Evolutionary conservation across 2,329 filamentous ascomycete species (phyloP).

Genomic region (Ascochyta rabiei): DNA sequence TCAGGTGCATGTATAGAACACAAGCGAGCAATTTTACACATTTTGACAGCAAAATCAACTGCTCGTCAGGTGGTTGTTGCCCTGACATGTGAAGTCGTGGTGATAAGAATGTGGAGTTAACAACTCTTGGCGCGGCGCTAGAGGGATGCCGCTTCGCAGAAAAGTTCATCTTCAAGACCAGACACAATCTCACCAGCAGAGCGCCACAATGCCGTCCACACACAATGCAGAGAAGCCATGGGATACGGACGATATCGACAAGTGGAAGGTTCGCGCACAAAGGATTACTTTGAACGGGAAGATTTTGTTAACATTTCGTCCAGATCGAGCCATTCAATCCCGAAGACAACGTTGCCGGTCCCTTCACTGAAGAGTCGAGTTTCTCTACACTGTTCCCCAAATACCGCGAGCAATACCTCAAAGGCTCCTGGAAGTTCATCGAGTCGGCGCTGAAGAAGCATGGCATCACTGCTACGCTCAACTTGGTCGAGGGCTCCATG

Average conservation of each 20-base stretch:
- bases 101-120: conserved; percentile 5
- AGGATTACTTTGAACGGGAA: neutral
- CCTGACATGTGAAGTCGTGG: conserved; percentile 1
- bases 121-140: conserved; percentile 5
- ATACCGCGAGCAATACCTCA: conserved; percentile 93
- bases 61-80: neutral
- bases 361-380: conserved; percentile 90
- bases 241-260: conserved; percentile 93
- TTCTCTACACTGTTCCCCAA: conserved; percentile 90
- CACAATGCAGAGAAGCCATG: conserved; percentile 80
- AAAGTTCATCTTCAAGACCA: conserved; percentile 3
- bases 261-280: conserved; percentile 73
- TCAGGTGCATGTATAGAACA: conserved; percentile 15
- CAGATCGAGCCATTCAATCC: conserved; percentile 82
- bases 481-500: conserved; percentile 96
- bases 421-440: conserved; percentile 90
- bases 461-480: conserved; percentile 88
- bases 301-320: conserved; percentile 5
- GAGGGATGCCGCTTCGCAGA: conserved; percentile 6
- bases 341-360: conserved; percentile 82
- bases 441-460: conserved; percentile 85
- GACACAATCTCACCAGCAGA: conserved; percentile 4
- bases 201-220: conserved; percentile 76
- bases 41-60: neutral
- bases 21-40: conserved; percentile 10